Evolutionary conservation across 1,139 yeast genomes (phyloP).

Genomic region (Groenewaldozyma sp.): DNA sequence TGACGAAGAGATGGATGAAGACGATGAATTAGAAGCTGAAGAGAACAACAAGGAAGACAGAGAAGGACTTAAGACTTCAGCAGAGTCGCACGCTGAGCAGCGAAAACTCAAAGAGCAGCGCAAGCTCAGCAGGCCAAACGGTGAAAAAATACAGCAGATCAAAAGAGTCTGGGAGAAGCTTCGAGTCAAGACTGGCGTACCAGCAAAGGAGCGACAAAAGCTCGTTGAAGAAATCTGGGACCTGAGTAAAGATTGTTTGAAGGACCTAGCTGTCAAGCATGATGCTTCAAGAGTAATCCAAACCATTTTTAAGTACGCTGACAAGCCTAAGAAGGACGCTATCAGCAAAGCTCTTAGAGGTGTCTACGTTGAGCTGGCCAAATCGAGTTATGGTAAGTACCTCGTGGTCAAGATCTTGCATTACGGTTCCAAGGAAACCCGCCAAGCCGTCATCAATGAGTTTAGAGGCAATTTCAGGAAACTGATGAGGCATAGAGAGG

Average conservation of each 20-base stretch:
- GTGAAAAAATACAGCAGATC: constrained; percentile 74
- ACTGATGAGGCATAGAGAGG: constrained; percentile 94
- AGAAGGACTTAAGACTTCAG: constrained; percentile 33
- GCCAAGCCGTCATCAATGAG: constrained; percentile 69
- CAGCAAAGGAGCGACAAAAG: constrained; percentile 69
- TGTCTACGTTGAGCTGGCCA: constrained; percentile 70
- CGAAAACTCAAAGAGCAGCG: constrained; percentile 71
- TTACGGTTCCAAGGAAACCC: constrained; percentile 77
- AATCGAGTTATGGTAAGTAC: constrained; percentile 90
- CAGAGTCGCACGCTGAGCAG: constrained; percentile 66
- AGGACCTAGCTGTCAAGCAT: constrained; percentile 85
- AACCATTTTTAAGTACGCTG: constrained; percentile 78
- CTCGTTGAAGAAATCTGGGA: constrained; percentile 81
- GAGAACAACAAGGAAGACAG: constrained; percentile 14
- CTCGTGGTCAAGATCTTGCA: constrained; percentile 80
- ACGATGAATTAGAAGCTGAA: constrained; percentile 26
- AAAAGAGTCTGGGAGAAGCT: constrained; percentile 86
- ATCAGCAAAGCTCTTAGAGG: constrained; percentile 69
- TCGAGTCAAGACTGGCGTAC: constrained; percentile 74
- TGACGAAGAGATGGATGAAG: constrained; percentile 10
- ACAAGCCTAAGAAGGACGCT: constrained; percentile 67
- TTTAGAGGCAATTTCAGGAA: constrained; percentile 85
- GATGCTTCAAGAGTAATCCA: constrained; percentile 97
- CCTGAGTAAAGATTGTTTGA: constrained; percentile 62
- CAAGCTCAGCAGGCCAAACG: constrained; percentile 78